Percentiles rank a stretch among this genome's conserved stretches.
phyloP scores from a whole-genome alignment of 2,329 filamentous ascomycete species.

The Coccinonectria pachysandricola region DNA sequence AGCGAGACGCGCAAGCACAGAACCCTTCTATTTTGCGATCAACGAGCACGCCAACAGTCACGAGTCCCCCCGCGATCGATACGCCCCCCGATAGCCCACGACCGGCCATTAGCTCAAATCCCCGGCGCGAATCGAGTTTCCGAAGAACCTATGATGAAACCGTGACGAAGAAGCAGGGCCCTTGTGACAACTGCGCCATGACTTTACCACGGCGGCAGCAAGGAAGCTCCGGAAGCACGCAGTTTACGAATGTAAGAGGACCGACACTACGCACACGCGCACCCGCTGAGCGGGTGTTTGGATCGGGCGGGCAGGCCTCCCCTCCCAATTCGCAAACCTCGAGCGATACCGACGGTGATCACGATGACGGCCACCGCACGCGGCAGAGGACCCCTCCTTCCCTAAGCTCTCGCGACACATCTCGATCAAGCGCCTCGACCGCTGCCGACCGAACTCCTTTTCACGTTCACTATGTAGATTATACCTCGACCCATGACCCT shows the following conservation, averaged over 20 bases:
- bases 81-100: conserved; percentile 50
- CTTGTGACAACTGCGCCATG: conserved; percentile 59
- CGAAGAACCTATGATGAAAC: conserved; percentile 54
- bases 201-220: conserved; percentile 41
- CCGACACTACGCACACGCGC: conserved; percentile 52
- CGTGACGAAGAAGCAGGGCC: conserved; percentile 52
- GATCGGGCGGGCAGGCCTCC: conserved; percentile 35
- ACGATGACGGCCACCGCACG: conserved; percentile 29
- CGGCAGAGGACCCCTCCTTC: conserved; percentile 35
- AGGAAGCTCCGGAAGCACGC: conserved; percentile 14
- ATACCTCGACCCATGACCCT: conserved; percentile 59
- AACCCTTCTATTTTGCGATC: conserved; percentile 33
- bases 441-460: conserved; percentile 33
- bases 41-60: conserved; percentile 23
- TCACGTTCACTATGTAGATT: conserved; percentile 57
- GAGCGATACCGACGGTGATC: conserved; percentile 42
- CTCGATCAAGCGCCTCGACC: conserved; percentile 44
- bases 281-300: conserved; percentile 48
- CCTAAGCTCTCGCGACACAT: conserved; percentile 33
- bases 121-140: conserved; percentile 48
- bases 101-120: conserved; percentile 25
- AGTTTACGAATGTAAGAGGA: conserved; percentile 30
- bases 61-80: conserved; percentile 36
- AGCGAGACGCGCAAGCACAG: conserved; percentile 34
- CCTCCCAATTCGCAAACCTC: conserved; percentile 43